Evolutionary conservation across 2,329 filamentous ascomycete species (phyloP).

Genomic region (Exophiala bonariae): DNA sequence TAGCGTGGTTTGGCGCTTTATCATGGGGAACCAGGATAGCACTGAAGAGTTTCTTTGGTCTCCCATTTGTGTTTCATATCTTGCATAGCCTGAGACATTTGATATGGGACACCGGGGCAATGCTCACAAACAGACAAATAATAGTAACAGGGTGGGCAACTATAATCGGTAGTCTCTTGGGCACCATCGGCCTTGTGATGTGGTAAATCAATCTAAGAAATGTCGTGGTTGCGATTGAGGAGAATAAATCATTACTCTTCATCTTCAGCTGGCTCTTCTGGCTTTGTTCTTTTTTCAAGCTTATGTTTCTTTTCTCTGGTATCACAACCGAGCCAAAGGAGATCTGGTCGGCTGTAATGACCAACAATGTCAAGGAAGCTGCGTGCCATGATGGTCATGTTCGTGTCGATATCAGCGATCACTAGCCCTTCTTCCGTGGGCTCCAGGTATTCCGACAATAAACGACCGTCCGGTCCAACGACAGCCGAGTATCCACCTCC

Average conservation of each 20-base stretch:
- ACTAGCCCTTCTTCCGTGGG: conserved; percentile 47
- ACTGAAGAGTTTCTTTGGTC: conserved; percentile 60
- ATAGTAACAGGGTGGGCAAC: conserved; percentile 63
- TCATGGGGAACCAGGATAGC: conserved; percentile 58
- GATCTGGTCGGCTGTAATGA: conserved; percentile 53
- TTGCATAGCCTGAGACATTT: conserved; percentile 70
- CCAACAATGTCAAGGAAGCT: conserved; percentile 49
- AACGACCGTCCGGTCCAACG: conserved; percentile 53
- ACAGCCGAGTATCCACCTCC: conserved; percentile 49
- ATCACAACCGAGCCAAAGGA: conserved; percentile 49
- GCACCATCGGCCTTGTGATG: conserved; percentile 13
- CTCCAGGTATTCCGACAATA: conserved; percentile 40
- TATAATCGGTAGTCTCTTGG: conserved; percentile 11
- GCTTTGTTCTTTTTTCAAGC: conserved; percentile 10
- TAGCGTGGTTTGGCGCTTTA: conserved; percentile 63
- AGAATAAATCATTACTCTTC: no score
- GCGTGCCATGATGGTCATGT: conserved; percentile 41
- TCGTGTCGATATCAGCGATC: conserved; percentile 50
- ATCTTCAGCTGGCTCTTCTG: conserved; percentile 2
- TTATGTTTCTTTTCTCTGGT: conserved; percentile 21
- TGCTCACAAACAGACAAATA: conserved; percentile 64
- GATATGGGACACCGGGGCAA: conserved; percentile 65
- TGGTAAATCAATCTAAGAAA: neutral
- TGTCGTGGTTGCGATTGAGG: no score
- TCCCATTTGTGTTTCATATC: conserved; percentile 67